Evolutionary conservation across 2,329 filamentous ascomycete genomes (phyloP), one percentile per base, ranked within the genome.

Genomic region (Didymella lethalis): DNA sequence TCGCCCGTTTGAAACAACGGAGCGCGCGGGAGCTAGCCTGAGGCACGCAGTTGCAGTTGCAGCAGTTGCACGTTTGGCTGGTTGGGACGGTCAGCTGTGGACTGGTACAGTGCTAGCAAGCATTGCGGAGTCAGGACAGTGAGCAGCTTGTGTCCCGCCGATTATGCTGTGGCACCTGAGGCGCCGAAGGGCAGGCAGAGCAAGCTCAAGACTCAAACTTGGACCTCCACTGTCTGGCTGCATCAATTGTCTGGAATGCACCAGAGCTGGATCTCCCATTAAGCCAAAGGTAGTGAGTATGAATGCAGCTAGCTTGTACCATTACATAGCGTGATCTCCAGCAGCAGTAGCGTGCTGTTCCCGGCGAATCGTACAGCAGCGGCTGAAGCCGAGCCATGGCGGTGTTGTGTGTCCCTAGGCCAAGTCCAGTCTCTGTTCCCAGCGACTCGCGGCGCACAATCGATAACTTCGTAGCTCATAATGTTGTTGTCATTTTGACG

Each of bases 1-100:
- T 68, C 63, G 64, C 49, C 54, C 59, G 49, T 53, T 56, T 66
- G 65, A 68, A 66, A 68, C 64, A 58, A 61, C 52, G 46, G 50
- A 57, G 50, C 62, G 51, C 54, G 63, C 65, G 65, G 64, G 61
- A 63, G 63, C 65, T 68, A 32, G 29, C 26, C 26, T 43, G 26
- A 38, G 44, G 44, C 32, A 34, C 14, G 32, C 38, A 41, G 20
- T 8, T 4, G 29, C 10, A 16, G 31, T 32, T 16, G 10, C 31
- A 32, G 34, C 34, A 38, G 34, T 38, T 18, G 8, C 16, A 18
- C 5, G 34, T n/a, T 12, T n/a, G 34, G 34, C 16, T n/a, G 16
- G 1, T 5, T n/a, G 34, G 23, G 23, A 3, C 23, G 23, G 2
- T 23, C 23, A 23, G 23, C 23, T 23, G 23, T 23, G 23, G 23